Base-by-base conservation (phyloP, 345 rosid species). In the Nephelium lappaceum region DNA sequence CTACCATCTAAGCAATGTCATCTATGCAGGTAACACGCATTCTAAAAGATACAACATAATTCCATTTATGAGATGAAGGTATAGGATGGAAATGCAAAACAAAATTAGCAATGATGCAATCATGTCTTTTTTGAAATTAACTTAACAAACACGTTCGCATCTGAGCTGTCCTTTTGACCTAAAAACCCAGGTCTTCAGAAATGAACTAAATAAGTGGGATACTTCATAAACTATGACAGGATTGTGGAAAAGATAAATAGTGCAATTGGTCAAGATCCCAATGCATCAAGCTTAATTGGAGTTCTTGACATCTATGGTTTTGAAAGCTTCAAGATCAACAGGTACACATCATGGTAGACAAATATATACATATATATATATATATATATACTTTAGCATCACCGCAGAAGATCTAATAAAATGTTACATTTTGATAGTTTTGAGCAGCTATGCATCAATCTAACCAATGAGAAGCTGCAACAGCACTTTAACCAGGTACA, bases 261-360 rank as follows among this genome's bases (percentile, higher is more conserved):
- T 70, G 90, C 96, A 67, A 92, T 90, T 69, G 93, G 96, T 70
- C 96, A 92, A 80, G 96, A 92, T 78, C 91, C 92, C 8, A 78
- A 83, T 76, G 89, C 96, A 63, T 82, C 72, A 82, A 86, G 89
- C 63, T 81, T 90, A 76, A 92, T 92, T 2, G 96, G 96, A 74
- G 96, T 92, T 69, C 96, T 92, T 36, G 93, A 92, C 75, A 92
- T 92, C 77, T 92, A 92, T 81, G 96, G 96, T 38, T 92, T 92
- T 69, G 93, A 92, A 83, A 92, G 93, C 86, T 92, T 92, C 84
- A 87, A 90, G 86, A 84, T 79, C 60, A 92, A 92, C 72, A 92
- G 93, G 96, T 89, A 84, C 38, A 31, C 36, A 25, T 67, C 72
- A 36, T 60, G 23, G 8, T 60, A 71, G 5, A 70, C 42, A 64